Evolutionary conservation across 345 rosid genomes (phyloP), one percentile per base, ranked within the genome.

Genomic region (Citrus sinensis): DNA sequence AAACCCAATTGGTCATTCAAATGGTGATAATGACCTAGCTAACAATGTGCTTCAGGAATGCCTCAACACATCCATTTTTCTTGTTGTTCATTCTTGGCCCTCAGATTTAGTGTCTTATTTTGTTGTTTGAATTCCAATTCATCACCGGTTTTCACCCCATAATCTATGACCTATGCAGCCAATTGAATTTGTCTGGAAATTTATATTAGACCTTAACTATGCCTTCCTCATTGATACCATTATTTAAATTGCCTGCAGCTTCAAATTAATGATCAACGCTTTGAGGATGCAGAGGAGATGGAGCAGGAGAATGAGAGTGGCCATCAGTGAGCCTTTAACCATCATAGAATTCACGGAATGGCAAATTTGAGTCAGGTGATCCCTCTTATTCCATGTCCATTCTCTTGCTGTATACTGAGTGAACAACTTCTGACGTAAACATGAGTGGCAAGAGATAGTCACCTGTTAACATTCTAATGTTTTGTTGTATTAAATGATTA

Each of bases 261-360:
- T 71, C 90, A 89, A 69, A 96, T 92, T 73, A 84, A 89, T 72
- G 98, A 96, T 76, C 86, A 87, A 62, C 91, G 99, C 77, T 94
- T 92, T 81, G 94, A 92, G 32, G 98, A 96, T 83, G 97, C 94
- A 0, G 99, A 96, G 64, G 99, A 92, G 90, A 90, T 84, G 92
- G 88, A 85, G 24, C 87, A 83, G 55, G 89, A 82, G 30, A 83
- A 71, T 62, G 81, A 84, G 25, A 61, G 71, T 4, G 35, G 78
- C 72, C 84, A 61, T 75, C 68, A 71, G 11, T 85, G 86, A 87
- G 61, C 60, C 66, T 58, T 35, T 42, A 25, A 42, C 32, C 30
- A 10, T n/a, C 22, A 9, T 24, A 46, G 25, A 73, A 35, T 73
- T 35, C 54, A 20, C 37, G 7, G n/a, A 34, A 34, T 35, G 30